Base-by-base conservation (phyloP, 1,139 yeast species). In the Kluyveromyces marxianus region DNA sequence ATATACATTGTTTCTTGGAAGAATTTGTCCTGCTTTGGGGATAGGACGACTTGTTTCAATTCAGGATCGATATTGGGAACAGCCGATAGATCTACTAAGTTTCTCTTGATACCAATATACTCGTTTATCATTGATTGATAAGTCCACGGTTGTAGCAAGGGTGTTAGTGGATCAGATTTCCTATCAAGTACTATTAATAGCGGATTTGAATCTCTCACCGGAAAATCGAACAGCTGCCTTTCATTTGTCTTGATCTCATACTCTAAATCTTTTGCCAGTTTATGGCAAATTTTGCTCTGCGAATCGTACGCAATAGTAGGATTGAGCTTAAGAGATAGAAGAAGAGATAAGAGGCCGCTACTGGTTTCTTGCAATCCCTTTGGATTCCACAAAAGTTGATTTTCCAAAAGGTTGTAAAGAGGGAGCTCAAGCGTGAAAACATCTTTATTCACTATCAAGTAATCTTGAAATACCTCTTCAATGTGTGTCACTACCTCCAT, bases 121-220 rank as follows among this genome's bases (percentile, higher is more conserved):
- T 94, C 97, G 63, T 92, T 96, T 21, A 92, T 87, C 98, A 94
- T 92, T 2, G 97, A 87, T 61, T 92, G 97, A 65, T 89, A 92
- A 0, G 98, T 90, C 99, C 99, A 92, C 2, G 97, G 98, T 36
- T 83, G 78, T 41, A 92, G 68, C 39, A 92, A 70, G 1, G 99
- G 97, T 0, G 99, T 92, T 30, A 90, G 72, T 1, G 97, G 97
- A 64, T 92, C 99, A 58, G 80, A 83, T 50, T 81, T 78, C 44
- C 99, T 72, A 65, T 92, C 98, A 42, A 92, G 62, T 1, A 92
- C 69, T n/a, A 94, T 64, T 41, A 94, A 66, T 21, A 86, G 62
- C 1, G 97, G 95, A 0, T 92, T 79, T 0, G 81, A 68, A 58
- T 87, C 96, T 42, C 71, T 69, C 40, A 60, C 59, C 28, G 78